These are phyloP conservation scores for Amylocystis lapponica DNA, from an alignment of 768 basidiomycete genomes.

Conservation along the genomic window DNA sequence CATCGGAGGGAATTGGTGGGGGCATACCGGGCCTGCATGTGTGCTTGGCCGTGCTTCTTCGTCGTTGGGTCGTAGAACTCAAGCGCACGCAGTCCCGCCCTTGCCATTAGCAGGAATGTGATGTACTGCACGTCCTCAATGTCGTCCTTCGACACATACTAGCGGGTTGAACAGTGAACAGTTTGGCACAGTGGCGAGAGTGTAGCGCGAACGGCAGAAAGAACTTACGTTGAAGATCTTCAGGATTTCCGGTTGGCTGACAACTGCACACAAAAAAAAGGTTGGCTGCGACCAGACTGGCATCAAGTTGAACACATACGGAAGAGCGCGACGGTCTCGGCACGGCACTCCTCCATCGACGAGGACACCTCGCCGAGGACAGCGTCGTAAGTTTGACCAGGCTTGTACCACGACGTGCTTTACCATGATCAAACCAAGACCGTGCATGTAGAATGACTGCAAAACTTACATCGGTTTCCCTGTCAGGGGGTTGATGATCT, in stretches of 20 bases:
- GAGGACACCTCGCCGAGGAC: constrained; percentile 85
- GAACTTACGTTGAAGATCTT: constrained; percentile 68
- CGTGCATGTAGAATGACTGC: neutral
- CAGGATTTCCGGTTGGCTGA: constrained; percentile 69
- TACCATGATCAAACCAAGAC: neutral
- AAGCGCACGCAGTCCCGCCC: constrained; percentile 70
- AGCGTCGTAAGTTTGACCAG: constrained; percentile 78
- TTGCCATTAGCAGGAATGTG: constrained; percentile 83
- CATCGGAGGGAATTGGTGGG: neutral
- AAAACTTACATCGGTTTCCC: constrained; percentile 60
- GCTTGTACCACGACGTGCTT: constrained; percentile 83
- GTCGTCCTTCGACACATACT: constrained; percentile 67
- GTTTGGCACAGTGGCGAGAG: too few relatives aligned
- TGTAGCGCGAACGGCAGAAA: neutral
- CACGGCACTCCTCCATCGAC: constrained; percentile 91
- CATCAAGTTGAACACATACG: constrained; percentile 36
- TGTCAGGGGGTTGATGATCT: constrained; percentile 81
- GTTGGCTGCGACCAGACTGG: neutral
- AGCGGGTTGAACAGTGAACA: neutral
- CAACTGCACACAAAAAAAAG: constrained; percentile 57
- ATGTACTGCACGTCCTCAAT: constrained; percentile 76
- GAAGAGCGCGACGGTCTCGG: constrained; percentile 80
- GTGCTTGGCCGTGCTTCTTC: constrained; percentile 82
- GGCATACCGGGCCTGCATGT: constrained; percentile 82
- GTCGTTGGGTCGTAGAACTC: constrained; percentile 81